Base-by-base conservation (phyloP, 345 rosid species). In the Dovyalis caffra region DNA sequence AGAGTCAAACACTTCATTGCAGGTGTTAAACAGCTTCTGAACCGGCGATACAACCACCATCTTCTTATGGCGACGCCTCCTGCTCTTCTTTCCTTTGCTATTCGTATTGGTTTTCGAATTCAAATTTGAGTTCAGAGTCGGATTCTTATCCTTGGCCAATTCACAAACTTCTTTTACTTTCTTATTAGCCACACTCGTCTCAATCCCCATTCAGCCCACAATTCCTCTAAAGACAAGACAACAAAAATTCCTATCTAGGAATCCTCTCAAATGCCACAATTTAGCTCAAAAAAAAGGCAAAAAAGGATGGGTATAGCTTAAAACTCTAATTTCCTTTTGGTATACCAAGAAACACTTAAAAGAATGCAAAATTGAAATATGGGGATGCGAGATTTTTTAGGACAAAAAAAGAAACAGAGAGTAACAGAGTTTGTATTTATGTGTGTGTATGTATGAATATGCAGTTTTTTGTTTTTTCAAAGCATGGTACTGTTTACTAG, bases 21-120 rank as follows among this genome's bases (percentile, higher is more conserved):
- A 96, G 49, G 94, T 85, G 66, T 88, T 77, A 77, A 79, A 93
- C 34, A 96, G 84, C 80, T 73, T 82, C 89, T 90, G 95, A 47
- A 92, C 86, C 9, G 88, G 88, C n/a, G 75, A 51, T 64, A 32
- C 49, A 72, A 8, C 45, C 64, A 12, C 51, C 18, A 12, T 20
- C 83, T 15, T 78, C 83, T 76, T 79, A 57, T 25, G 74, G 29
- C 29, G 75, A 33, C 75, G 85, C 31, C 85, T 83, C 68, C 86
- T 75, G 77, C 38, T 68, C 82, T 69, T 87, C 85, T 37, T 91
- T 35, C 78, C 77, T 70, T 65, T 79, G 69, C 63, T 76, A 47
- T 58, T 64, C n/a, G 71, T 53, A 71, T 76, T 80, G 65, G 76
- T 26, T 29, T 73, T 72, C 5, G 74, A 21, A 32, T 20, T 40